Conservation (phyloP, 768 basidiomycete species). For the Russula compacta region DNA sequence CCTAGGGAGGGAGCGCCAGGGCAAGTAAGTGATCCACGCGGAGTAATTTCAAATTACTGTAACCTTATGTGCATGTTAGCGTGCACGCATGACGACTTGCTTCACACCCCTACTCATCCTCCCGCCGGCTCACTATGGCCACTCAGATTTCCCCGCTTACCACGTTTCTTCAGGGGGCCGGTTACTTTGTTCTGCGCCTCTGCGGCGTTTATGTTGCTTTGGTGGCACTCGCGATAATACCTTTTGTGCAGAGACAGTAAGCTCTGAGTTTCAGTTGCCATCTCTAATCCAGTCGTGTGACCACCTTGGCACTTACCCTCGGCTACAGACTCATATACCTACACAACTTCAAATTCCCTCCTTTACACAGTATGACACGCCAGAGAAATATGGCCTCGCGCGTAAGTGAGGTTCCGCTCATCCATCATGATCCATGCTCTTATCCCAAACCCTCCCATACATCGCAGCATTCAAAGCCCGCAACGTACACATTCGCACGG, state of each 20-base stretch:
- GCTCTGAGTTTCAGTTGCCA: slow-evolving; percentile 21
- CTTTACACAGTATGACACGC: slow-evolving; percentile 51
- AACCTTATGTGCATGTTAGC: not conserved
- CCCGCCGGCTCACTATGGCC: not conserved
- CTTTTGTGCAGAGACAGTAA: slow-evolving; percentile 63
- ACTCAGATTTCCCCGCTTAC: not conserved
- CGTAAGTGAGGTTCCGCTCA: slow-evolving; percentile 38
- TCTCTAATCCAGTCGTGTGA: slow-evolving; percentile 22
- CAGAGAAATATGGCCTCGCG: slow-evolving; percentile 74
- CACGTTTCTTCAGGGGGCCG: slow-evolving; percentile 22
- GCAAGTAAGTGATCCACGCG: too few relatives aligned
- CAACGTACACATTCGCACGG: slow-evolving; percentile 59
- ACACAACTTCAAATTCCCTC: slow-evolving; percentile 56
- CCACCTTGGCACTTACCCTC: slow-evolving; percentile 3
- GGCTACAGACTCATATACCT: slow-evolving; percentile 48
- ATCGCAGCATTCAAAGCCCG: slow-evolving; percentile 42
- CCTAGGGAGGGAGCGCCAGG: too few relatives aligned
- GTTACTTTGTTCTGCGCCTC: slow-evolving; percentile 29
- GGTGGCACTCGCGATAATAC: slow-evolving; percentile 44
- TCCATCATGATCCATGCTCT: too few relatives aligned
- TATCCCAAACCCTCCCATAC: not conserved
- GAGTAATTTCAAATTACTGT: not conserved
- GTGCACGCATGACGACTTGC: too few relatives aligned
- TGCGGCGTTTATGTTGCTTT: slow-evolving; percentile 45
- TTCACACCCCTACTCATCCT: not conserved